Percentiles rank a stretch among this genome's conserved stretches.
These are phyloP conservation scores for Halocafeteria seosinensis DNA, from an alignment of 108 stramenopile genomes.

Conservation along the genomic window DNA sequence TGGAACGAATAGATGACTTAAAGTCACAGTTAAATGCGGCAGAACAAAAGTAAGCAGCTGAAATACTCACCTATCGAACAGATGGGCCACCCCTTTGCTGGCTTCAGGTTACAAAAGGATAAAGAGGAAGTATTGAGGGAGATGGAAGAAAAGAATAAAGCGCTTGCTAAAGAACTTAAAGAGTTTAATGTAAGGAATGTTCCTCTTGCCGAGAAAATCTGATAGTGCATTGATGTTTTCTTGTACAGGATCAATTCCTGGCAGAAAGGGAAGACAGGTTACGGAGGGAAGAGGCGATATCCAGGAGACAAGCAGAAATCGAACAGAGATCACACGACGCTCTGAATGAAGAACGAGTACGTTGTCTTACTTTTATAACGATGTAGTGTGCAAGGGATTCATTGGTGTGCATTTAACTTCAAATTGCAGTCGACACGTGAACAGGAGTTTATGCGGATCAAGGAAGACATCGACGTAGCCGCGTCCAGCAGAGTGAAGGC, in stretches of 20 bases:
- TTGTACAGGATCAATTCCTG: too few species aligned
- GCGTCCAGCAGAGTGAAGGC: background rate
- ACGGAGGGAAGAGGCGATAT: background rate
- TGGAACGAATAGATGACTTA: background rate
- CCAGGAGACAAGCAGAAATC: background rate
- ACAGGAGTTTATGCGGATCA: background rate
- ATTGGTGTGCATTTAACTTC: too few species aligned
- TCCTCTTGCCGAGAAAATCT: too few species aligned
- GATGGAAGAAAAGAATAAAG: background rate
- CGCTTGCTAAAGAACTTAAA: background rate
- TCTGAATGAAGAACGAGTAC: background rate
- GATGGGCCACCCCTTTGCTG: background rate
- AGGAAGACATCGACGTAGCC: background rate
- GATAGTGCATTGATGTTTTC: too few species aligned
- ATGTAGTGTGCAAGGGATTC: too few species aligned
- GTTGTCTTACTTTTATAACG: too few species aligned
- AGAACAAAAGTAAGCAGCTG: too few species aligned
- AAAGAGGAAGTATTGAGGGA: background rate
- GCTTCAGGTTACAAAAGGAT: too few species aligned
- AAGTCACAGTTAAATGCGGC: background rate
- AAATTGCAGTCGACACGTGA: background rate
- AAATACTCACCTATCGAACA: background rate
- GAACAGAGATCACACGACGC: background rate
- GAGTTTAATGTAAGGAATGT: background rate
- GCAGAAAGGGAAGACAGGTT: background rate